Conservation (phyloP, 2,329 filamentous ascomycete genomes). For the Thelonectria blattea region DNA sequence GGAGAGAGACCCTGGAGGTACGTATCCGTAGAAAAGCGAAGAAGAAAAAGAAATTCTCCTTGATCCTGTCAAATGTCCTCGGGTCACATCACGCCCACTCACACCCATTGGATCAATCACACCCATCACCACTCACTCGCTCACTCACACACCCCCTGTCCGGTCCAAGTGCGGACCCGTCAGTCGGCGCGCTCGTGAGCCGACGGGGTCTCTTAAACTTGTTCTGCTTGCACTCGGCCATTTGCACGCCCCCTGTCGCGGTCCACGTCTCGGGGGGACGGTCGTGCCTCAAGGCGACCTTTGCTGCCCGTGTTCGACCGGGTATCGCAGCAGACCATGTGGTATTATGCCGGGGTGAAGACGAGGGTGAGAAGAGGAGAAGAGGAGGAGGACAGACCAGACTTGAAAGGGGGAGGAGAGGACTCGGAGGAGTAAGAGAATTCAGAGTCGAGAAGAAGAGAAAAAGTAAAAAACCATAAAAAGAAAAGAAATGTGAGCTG, state of each 20-base stretch:
- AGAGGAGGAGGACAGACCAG: background rate
- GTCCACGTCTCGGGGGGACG: conserved; percentile 1
- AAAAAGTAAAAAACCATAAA: background rate
- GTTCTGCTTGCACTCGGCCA: background rate
- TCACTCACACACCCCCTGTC: conserved; percentile 2
- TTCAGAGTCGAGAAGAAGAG: background rate
- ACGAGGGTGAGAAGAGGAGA: background rate
- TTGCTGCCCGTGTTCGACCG: background rate
- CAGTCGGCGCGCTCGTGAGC: conserved; percentile 23
- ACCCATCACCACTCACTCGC: background rate
- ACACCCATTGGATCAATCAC: too few relatives aligned
- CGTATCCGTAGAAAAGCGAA: too few relatives aligned
- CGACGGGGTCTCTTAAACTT: conserved; percentile 25
- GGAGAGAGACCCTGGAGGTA: background rate
- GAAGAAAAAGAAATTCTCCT: background rate
- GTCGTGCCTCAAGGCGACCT: background rate
- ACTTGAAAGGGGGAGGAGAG: background rate
- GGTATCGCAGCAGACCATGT: background rate
- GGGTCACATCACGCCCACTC: too few relatives aligned
- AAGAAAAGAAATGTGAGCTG: conserved; percentile 7
- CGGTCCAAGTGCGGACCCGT: conserved; percentile 25
- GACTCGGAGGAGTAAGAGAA: background rate
- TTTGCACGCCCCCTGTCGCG: too few relatives aligned
- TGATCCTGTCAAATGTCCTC: background rate
- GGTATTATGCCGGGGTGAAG: conserved; percentile 1